Base-by-base conservation (phyloP, 768 basidiomycete genomes). In the Termitomyces sp. region DNA sequence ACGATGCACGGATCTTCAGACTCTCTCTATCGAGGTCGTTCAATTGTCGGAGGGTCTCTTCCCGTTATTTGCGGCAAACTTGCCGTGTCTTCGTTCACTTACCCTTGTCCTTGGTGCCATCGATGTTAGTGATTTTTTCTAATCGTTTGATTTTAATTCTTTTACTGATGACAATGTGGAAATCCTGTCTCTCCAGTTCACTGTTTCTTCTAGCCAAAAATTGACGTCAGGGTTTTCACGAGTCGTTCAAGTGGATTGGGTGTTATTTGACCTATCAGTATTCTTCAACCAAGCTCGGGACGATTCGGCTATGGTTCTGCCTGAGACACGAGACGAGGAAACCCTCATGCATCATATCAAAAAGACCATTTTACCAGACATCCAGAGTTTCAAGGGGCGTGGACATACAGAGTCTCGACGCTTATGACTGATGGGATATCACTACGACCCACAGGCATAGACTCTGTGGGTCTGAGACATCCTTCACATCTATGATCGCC, bases 361-460 rank as follows among this genome's bases (percentile, higher is more conserved):
- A 13, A 22, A 18, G 3, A 35, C 4, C 18, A 29, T 50, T 16
- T 27, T 55, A 16, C 48, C 48, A 5, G n/a, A 25, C 18, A 16
- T 54, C 15, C n/a, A 44, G 12, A 55, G 54, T 42, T 50, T 50
- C 39, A 43, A 42, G 44, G 54, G 54, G 7, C 48, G 48, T 16
- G 48, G 48, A 5, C 48, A 49, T 38, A 49, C 36, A 22, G 3
- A 27, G 29, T 29, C 9, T 3, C 29, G 29, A 9, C 29, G 9
- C 29, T 29, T n/a, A n/a, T n/a, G n/a, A 29, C 29, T 29, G 29
- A 29, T 4, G 29, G n/a, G n/a, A n/a, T n/a, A n/a, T n/a, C n/a
- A n/a, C n/a, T n/a, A n/a, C n/a, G n/a, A n/a, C n/a, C n/a, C n/a
- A n/a, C n/a, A n/a, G n/a, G n/a, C n/a, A n/a, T n/a, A n/a, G n/a